Evolutionary conservation across 2,329 filamentous ascomycete genomes (phyloP).

Genomic region (Venturia oleaginea): DNA sequence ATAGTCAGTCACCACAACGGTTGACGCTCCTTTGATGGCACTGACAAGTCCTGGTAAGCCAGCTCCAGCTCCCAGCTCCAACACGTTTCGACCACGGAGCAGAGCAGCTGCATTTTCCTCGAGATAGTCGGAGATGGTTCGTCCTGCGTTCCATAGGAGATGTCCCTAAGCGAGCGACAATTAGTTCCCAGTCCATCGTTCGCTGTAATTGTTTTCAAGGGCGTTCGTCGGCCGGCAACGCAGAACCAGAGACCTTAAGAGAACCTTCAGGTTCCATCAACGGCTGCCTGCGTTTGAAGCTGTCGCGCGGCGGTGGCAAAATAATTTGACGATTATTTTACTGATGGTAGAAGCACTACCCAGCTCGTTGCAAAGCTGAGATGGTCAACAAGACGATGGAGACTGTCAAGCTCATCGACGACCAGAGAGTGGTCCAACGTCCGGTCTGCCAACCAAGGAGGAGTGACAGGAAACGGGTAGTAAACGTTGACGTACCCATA

Average conservation of each 20-base stretch:
- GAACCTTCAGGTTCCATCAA: neutral
- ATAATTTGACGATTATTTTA: neutral
- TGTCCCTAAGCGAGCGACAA: slow-evolving; percentile 50
- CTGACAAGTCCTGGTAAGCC: slow-evolving; percentile 75
- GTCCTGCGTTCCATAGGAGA: slow-evolving; percentile 82
- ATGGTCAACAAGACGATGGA: neutral
- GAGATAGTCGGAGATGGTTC: slow-evolving; percentile 68
- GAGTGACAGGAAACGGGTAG: neutral
- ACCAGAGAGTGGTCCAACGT: neutral
- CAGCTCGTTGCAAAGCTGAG: neutral
- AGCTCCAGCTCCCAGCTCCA: slow-evolving; percentile 84
- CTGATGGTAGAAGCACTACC: no score
- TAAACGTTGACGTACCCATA: slow-evolving; percentile 53
- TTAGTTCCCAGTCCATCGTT: neutral
- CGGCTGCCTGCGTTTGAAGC: neutral
- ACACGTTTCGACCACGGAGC: slow-evolving; percentile 59
- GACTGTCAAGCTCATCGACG: neutral
- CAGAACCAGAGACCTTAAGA: neutral
- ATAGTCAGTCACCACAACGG: slow-evolving; percentile 76
- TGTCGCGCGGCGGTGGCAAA: neutral
- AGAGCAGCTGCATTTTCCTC: slow-evolving; percentile 55
- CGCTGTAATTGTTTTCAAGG: neutral
- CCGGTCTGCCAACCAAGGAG: no score
- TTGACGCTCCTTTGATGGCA: slow-evolving; percentile 57
- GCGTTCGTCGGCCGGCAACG: neutral